phyloP scores from a whole-genome alignment of 225 moss, liverwort and hornwort species.

The Ulota crispa region DNA sequence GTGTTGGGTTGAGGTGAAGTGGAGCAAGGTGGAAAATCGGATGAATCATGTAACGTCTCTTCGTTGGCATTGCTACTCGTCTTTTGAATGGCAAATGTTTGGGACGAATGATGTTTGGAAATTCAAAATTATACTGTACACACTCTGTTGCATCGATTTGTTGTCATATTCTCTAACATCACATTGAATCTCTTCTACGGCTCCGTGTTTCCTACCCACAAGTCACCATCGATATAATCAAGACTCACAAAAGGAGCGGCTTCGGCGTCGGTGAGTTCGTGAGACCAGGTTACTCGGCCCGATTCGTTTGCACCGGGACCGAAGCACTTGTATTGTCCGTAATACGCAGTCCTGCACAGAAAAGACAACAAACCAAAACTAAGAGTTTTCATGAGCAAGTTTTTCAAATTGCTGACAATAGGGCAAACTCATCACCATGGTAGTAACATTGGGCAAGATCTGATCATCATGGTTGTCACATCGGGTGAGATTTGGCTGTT shows the following conservation, averaged over 20 bases:
- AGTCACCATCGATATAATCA: constrained; percentile 38
- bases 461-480: no score
- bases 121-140: background rate
- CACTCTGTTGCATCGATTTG: background rate
- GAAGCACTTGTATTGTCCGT: constrained; percentile 53
- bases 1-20: background rate
- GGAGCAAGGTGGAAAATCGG: background rate
- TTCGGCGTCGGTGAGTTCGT: constrained; percentile 42
- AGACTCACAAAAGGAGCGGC: constrained; percentile 49
- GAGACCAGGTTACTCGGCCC: constrained; percentile 43
- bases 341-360: constrained; percentile 43
- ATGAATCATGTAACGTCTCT: background rate
- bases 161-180: no score
- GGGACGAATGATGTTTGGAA: background rate
- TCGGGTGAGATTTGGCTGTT: no score
- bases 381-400: background rate
- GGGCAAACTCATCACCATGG: background rate
- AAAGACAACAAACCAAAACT: background rate
- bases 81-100: background rate
- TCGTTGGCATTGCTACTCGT: background rate
- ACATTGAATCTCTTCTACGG: background rate
- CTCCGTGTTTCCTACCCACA: constrained; percentile 32
- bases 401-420: background rate
- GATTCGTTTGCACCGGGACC: constrained; percentile 49
- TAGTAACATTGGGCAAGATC: no score